Evolutionary conservation across 768 basidiomycete genomes (phyloP), one percentile per base, ranked within the genome.

Genomic region (Amanita exitialis): DNA sequence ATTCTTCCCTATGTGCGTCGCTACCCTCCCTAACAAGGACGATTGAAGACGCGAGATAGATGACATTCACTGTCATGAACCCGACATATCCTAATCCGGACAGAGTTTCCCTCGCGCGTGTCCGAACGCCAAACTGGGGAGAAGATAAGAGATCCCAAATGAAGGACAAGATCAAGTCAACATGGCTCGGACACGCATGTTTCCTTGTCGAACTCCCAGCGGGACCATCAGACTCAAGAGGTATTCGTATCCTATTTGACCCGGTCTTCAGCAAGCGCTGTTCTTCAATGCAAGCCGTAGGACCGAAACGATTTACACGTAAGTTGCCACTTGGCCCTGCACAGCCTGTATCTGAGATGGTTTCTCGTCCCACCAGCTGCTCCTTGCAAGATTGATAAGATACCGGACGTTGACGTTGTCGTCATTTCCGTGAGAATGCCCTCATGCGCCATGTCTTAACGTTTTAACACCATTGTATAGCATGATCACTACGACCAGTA

Each of bases 391-490:
- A 68, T 80, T 20, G 68, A 75, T 39, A 77, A 82, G 3, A 67
- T 83, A 41, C 81, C 82, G 1, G 74, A 80, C 38, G 59, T 84
- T 15, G 81, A 84, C 57, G 74, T 73, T n/a, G 69, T 84, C 28
- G 74, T 80, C 5, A 79, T 83, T 48, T 79, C 76, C 63, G 80
- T 72, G 64, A 62, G 71, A 61, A 20, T 23, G 13, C 18, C 20
- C 52, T 34, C 34, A 36, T 51, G 32, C 28, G 25, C 4, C 27
- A 9, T 16, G 15, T 28, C 36, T 23, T 36, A 0, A 34, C 2
- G 21, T 34, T 37, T 42, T 55, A 21, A 15, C 30, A 5, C 15
- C 16, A 2, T 18, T 38, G 32, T 49, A 13, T 47, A 73, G 69
- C 76, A 78, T 56, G 71, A 78, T 52, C 75, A 77, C 58, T 78